phyloP scores from a whole-genome alignment of 192 early-diverging fungal genomes.

The Backusella liffmaniae region DNA sequence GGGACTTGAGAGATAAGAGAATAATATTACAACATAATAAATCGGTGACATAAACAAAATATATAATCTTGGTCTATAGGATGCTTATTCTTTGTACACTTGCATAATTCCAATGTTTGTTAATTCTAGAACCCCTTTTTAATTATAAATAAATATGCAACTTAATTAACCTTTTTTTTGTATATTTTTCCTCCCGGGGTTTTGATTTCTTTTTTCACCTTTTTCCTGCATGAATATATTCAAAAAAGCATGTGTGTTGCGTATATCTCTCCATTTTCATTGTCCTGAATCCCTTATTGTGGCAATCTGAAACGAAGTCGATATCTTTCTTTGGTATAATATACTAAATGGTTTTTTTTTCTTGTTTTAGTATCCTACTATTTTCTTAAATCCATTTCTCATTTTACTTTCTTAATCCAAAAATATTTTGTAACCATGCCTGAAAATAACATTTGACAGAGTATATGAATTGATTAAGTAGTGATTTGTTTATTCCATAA shows the following conservation, averaged over 20 bases:
- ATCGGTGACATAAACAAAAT: background rate
- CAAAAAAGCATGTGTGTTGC: background rate
- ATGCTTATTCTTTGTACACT: background rate
- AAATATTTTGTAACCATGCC: background rate
- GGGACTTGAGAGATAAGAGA: background rate
- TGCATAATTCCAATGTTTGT: background rate
- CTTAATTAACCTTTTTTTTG: background rate
- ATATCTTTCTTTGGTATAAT: background rate
- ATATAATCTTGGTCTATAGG: background rate
- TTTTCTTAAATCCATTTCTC: background rate
- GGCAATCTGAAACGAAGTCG: background rate
- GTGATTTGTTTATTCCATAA: background rate
- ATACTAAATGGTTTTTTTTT: background rate
- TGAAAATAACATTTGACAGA: background rate
- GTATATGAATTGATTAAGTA: background rate
- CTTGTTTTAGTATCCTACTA: background rate
- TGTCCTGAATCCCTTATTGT: background rate
- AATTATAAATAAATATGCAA: slow-evolving; percentile 4
- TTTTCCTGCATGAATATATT: background rate
- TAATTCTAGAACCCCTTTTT: background rate
- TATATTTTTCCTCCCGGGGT: background rate
- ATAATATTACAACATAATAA: background rate
- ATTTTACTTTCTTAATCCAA: background rate
- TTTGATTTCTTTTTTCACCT: background rate
- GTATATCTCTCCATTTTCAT: background rate